Percentiles rank a stretch among this genome's conserved stretches.
Conservation (phyloP, 2,329 filamentous ascomycete species). For the Pyrenophora graminea region DNA sequence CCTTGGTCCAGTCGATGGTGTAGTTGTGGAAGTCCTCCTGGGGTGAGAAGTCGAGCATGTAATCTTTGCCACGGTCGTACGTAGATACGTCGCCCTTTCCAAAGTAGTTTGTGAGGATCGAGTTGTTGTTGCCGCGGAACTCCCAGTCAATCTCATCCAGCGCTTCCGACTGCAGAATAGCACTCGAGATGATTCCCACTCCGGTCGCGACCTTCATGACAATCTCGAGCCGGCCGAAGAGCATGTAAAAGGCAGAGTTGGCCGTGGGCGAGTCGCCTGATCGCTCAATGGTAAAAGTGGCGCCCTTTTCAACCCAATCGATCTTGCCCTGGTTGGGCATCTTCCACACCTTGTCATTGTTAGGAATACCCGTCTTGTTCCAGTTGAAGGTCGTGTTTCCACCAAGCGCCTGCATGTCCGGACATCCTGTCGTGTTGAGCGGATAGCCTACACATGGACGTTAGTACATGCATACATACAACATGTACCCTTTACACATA, state of each 20-base stretch:
- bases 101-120: constrained; percentile 59
- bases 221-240: constrained; percentile 58
- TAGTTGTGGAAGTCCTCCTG: constrained; percentile 49
- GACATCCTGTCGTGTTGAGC: constrained; percentile 67
- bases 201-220: constrained; percentile 55
- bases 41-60: constrained; percentile 30
- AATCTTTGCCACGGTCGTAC: constrained; percentile 53
- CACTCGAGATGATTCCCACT: constrained; percentile 55
- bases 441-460: constrained; percentile 63
- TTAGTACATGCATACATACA: background rate
- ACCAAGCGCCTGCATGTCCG: constrained; percentile 71
- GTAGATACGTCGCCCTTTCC: constrained; percentile 60
- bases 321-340: constrained; percentile 70
- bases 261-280: constrained; percentile 78
- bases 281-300: constrained; percentile 71
- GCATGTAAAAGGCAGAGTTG: constrained; percentile 62
- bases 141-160: constrained; percentile 62
- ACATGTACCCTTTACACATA: background rate
- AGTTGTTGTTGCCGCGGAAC: constrained; percentile 46
- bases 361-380: constrained; percentile 55
- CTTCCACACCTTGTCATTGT: constrained; percentile 56
- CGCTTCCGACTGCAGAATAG: constrained; percentile 57
- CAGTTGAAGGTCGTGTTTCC: constrained; percentile 58
- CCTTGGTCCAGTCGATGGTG: constrained; percentile 67
- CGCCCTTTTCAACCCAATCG: constrained; percentile 65